Conservation (phyloP, 306 rosid genomes). For the Cotoneaster glaucophyllus region DNA sequence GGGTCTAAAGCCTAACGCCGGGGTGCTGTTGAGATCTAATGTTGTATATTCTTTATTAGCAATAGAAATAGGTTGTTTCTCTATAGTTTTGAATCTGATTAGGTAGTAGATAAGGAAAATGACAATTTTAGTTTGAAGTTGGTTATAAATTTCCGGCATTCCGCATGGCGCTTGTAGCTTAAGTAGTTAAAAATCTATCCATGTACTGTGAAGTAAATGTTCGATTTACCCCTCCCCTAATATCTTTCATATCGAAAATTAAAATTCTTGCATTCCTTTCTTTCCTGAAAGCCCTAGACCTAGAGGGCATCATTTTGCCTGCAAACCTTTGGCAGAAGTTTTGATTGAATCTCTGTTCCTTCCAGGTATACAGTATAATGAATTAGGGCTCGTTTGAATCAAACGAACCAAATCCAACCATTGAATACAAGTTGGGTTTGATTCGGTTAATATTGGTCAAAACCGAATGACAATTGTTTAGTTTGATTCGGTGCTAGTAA, state of each 20-base stretch:
- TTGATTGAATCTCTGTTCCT: neutral
- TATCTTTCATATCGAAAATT: neutral
- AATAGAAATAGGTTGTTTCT: constrained; percentile 28
- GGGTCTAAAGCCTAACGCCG: neutral
- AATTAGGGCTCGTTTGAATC: no score
- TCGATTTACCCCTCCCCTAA: neutral
- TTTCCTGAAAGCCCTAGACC: no score
- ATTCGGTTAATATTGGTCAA: no score
- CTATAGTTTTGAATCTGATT: constrained; percentile 21
- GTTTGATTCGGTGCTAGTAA: no score
- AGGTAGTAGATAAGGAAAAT: neutral
- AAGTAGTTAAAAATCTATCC: neutral
- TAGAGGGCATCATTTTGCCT: no score
- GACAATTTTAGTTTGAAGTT: neutral
- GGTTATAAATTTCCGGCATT: neutral
- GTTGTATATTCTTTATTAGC: constrained; percentile 41
- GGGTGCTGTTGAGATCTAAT: neutral
- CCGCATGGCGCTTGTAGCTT: neutral
- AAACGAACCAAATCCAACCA: no score
- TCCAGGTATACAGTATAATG: no score
- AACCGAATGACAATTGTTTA: no score
- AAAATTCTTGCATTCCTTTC: neutral
- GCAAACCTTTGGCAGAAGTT: neutral
- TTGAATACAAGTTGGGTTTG: no score
- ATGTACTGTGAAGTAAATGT: no score